Evolutionary conservation across 2,329 filamentous ascomycete species (phyloP).

Genomic region (Fusarium sp.): DNA sequence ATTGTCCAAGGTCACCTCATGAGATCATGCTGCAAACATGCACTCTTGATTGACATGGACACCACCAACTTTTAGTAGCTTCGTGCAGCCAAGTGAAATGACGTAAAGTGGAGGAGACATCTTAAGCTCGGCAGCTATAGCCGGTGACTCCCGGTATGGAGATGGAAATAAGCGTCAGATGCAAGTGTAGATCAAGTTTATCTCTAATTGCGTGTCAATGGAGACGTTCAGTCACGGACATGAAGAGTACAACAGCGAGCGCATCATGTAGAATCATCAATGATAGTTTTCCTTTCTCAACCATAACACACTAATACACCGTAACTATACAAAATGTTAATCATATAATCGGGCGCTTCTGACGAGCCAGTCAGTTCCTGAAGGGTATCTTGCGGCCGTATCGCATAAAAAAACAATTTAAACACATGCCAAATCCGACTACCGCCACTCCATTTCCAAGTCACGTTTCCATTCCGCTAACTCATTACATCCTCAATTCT

Average conservation of each 20-base stretch:
- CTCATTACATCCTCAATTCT: background rate
- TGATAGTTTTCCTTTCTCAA: background rate
- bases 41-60: background rate
- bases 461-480: background rate
- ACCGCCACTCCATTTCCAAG: background rate
- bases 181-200: background rate
- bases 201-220: background rate
- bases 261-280: background rate
- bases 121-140: background rate
- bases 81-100: background rate
- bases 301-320: background rate
- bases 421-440: background rate
- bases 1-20: background rate
- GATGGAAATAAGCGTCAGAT: background rate
- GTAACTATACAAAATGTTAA: slow-evolving; percentile 6
- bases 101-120: slow-evolving; percentile 1
- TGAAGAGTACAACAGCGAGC: background rate
- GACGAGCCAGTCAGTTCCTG: slow-evolving; percentile 17
- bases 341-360: slow-evolving; percentile 13
- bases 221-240: background rate
- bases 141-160: background rate
- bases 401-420: slow-evolving; percentile 18
- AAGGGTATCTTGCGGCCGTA: slow-evolving; percentile 39
- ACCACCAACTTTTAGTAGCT: background rate
- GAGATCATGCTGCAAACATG: background rate